Evolutionary conservation across 2,329 filamentous ascomycete species (phyloP), one percentile per base, ranked within the genome.

Genomic region (Pseudocercospora fijiensis): DNA sequence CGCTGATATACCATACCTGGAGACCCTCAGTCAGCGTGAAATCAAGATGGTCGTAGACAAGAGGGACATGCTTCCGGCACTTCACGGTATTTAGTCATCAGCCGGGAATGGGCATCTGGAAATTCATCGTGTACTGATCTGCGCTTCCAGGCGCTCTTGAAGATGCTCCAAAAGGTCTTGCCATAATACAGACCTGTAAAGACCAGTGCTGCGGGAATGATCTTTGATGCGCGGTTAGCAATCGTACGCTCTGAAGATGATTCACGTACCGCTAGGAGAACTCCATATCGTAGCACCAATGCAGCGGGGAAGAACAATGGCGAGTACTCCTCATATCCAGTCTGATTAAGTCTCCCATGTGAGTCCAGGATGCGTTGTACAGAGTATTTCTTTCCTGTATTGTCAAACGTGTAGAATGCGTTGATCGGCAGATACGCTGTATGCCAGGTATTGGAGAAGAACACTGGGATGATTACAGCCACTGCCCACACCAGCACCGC

Each of bases 341-440:
- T 84, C 65, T 84, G 81, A 72, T 96, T 90, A 71, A 96, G 93
- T 37, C 92, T 95, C 43, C 94, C 88, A 18, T 47, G 43, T 0
- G 84, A 70, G 0, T 90, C 94, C 49, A 96, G 79, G 41, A 96
- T 92, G 69, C 85, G 88, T 77, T 85, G 88, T 60, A 95, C 91
- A 69, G 95, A 85, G 78, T 96, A 96, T 26, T 90, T 84, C 20
- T 88, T 83, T n/a, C 90, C 91, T 0, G 84, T 89, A 73, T 96
- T 94, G 77, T 95, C 91, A 72, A 92, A 96, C 0, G 95, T 90
- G 2, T 88, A 86, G 0, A 90, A 85, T 1, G 91, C 94, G 2
- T 95, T 81, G 30, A 96, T 93, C 0, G 91, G 91, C 87, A 96
- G 90, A 74, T 92, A 95, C 0, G 89, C 88, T 1, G 90, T 90